Evolutionary conservation across 179 eudicot species (phyloP).

Genomic region (Beta lomatogona): DNA sequence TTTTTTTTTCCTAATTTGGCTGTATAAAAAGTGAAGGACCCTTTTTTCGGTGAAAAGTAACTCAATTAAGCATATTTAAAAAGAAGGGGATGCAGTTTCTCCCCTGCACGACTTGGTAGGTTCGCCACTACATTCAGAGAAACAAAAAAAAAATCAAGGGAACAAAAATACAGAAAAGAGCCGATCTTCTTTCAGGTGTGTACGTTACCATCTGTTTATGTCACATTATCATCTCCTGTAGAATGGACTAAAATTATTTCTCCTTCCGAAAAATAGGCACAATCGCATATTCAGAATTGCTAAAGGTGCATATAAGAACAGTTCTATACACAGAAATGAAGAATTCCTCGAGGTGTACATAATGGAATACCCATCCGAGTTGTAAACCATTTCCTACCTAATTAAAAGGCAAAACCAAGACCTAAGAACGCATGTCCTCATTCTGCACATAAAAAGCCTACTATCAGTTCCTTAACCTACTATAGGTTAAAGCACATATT

Average conservation of each 20-base stretch:
- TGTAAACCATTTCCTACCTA: background rate
- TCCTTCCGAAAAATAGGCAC: background rate
- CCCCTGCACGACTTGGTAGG: no score
- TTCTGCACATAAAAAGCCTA: background rate
- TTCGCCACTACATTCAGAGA: background rate
- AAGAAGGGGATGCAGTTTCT: no score
- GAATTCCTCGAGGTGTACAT: background rate
- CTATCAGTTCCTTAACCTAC: background rate
- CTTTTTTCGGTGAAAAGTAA: no score
- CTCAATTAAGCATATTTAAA: no score
- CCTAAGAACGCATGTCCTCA: background rate
- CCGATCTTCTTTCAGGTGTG: background rate
- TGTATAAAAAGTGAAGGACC: no score
- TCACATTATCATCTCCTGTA: background rate
- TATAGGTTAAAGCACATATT: background rate
- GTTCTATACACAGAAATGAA: background rate
- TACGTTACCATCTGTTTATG: background rate
- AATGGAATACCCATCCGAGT: background rate
- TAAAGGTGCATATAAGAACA: background rate
- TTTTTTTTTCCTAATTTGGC: no score
- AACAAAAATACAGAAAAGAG: background rate
- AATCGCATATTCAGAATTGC: background rate
- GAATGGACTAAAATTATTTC: background rate
- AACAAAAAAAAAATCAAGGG: background rate
- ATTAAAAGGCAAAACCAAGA: background rate